phyloP scores from a whole-genome alignment of 1,284 basidiomycete species.

The Inonotus hispidus region DNA sequence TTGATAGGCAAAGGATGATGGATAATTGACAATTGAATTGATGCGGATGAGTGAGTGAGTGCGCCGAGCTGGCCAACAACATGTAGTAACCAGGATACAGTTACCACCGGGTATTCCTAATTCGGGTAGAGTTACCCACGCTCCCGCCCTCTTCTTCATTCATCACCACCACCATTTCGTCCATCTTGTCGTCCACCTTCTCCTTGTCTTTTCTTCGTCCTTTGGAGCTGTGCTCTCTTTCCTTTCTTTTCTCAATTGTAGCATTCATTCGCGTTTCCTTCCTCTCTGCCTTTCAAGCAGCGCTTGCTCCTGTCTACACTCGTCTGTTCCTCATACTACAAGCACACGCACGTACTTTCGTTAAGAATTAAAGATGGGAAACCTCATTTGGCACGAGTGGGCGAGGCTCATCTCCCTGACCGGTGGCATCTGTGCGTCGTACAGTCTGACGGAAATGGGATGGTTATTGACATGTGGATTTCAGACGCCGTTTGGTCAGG shows the following conservation, averaged over 20 bases:
- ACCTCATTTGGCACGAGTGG: slow-evolving; percentile 79
- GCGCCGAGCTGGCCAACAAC: too few species aligned
- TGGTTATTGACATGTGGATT: slow-evolving; percentile 14
- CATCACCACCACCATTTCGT: slow-evolving; percentile 27
- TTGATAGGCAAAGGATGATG: neutral
- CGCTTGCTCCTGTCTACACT: slow-evolving; percentile 25
- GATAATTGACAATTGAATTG: neutral
- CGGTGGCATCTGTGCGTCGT: slow-evolving; percentile 66
- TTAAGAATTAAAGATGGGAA: slow-evolving; percentile 55
- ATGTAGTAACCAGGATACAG: slow-evolving; percentile 1
- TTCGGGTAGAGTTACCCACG: slow-evolving; percentile 48
- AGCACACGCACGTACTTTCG: slow-evolving; percentile 17
- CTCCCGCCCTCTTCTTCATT: slow-evolving; percentile 22
- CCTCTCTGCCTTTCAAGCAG: slow-evolving; percentile 29
- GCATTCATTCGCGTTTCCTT: slow-evolving; percentile 12
- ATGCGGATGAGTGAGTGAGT: neutral
- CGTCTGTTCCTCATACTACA: slow-evolving; percentile 14
- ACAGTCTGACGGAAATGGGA: slow-evolving; percentile 1
- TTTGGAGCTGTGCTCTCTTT: slow-evolving; percentile 29
- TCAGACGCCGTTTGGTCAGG: slow-evolving; percentile 74
- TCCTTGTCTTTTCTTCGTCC: slow-evolving; percentile 20
- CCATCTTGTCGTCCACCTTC: neutral
- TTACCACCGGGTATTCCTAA: slow-evolving; percentile 19
- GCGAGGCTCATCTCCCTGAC: slow-evolving; percentile 67
- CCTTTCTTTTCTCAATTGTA: slow-evolving; percentile 17